Base-by-base conservation (phyloP, 306 rosid genomes). In the Cyamopsis tetragonoloba region DNA sequence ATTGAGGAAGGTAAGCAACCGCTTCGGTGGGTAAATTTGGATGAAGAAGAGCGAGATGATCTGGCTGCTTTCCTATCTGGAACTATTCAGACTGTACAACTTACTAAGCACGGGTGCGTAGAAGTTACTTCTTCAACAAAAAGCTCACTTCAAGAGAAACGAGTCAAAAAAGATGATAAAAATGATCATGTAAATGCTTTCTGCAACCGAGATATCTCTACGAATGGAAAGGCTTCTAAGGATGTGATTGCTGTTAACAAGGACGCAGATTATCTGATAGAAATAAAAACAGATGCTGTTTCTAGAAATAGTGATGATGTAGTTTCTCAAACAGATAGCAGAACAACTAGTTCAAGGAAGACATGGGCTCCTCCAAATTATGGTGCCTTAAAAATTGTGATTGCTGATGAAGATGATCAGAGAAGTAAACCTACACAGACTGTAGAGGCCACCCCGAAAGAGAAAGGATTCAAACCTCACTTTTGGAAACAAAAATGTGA, bases 11-110 rank as follows among this genome's bases (percentile, higher is more conserved):
- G 98, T 13, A 86, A 77, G 86, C 85, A 83, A 71, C 89, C 96
- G 11, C 82, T 87, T 64, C 79, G 82, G 51, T 93, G 98, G 98
- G 95, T 93, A 30, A 79, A 86, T 63, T 84, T 93, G 24, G 88
- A 89, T 50, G 86, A 89, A 72, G 95, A 88, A 27, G 98, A 93
- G 77, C 68, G 87, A 54, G 88, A 89, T 70, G 97, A 93, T 82
- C 79, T 93, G 31, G 98, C 96, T 42, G 96, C 95, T 15, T 93
- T 93, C 89, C 88, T 93, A 46, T 80, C 95, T 10, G 96, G 98
- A 66, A 83, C 84, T 9, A 62, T 80, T 51, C 85, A 77, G 34
- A 75, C 61, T 47, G 19, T 28, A 2, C 84, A 62, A 68, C 73
- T 53, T 38, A 49, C 66, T 12, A 81, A 75, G 66, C 82, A 75